Evolutionary conservation across 2,329 filamentous ascomycete species (phyloP), one percentile per base, ranked within the genome.

Genomic region (Penicillium polonicum): DNA sequence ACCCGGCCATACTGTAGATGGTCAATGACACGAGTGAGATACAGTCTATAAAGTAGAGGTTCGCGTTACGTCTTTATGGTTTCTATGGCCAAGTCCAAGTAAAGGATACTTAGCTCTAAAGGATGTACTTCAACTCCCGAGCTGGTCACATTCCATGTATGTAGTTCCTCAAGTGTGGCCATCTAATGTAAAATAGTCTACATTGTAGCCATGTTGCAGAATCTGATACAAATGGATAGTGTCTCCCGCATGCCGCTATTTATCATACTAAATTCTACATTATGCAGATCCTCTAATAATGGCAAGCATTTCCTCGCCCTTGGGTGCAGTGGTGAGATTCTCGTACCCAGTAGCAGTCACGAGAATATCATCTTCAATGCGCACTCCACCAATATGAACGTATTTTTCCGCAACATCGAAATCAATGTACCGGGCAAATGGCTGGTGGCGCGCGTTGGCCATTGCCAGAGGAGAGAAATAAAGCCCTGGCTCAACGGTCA

Each of bases 251-350:
- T n/a, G 9, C 5, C 43, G 25, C 25, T 36, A 33, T 33, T 23
- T 27, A 46, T 36, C 8, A 35, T 5, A 15, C 10, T 36, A 29
- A 33, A 27, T 35, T 36, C 21, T 27, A 45, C 7, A 7, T 53
- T 56, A 60, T 41, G 49, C 2, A 57, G 59, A 65, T 17, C 41
- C 58, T 19, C 72, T 70, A 60, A 78, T 76, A 45, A 77, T 72
- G 48, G 74, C 70, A 46, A 78, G 63, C 69, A 76, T 76, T 51
- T 79, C 81, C 3, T 87, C 80, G 55, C 88, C 86, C 72, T 91
- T 92, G 5, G 85, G 82, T 4, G 86, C 87, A 13, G 84, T 85
- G 0, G 89, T 92, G 63, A 92, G 71, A 71, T 92, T 92, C 68
- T 90, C 84, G 60, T 83, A 85, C 6, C 89, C 88, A 23, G 79